A percentile compares a stretch with the other conserved stretches of the same genome.
Evolutionary conservation across 2,329 filamentous ascomycete species (phyloP).

Genomic region (Fusarium mexicanum): DNA sequence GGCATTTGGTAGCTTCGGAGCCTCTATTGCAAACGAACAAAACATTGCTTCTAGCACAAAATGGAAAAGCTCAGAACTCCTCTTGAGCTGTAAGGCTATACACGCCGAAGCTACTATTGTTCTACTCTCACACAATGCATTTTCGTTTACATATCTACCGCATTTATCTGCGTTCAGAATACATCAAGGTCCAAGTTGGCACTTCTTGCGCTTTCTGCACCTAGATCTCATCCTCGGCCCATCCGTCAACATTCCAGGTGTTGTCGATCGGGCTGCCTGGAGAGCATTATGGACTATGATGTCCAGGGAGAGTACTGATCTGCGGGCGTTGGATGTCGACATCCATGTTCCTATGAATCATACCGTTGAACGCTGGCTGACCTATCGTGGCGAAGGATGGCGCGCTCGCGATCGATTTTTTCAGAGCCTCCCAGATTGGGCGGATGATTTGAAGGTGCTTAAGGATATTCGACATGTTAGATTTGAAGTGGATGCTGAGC

Average conservation of each 20-base stretch:
- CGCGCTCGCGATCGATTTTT: neutral
- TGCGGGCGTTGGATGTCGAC: neutral
- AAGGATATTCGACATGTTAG: fast-evolving
- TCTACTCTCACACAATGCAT: neutral
- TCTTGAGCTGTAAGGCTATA: neutral
- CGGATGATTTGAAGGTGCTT: neutral
- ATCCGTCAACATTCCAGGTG: neutral
- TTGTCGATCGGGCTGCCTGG: neutral
- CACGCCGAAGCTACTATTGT: fast-evolving
- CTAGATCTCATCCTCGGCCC: neutral
- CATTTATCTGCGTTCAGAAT: neutral
- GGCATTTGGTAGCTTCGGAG: neutral
- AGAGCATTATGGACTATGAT: neutral
- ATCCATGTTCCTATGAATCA: neutral
- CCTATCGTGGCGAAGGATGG: neutral
- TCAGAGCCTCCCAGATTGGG: neutral
- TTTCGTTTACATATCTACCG: neutral
- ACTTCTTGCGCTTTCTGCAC: neutral
- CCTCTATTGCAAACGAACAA: neutral
- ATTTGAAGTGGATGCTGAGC: neutral
- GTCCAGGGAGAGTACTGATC: neutral
- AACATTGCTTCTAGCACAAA: fast-evolving
- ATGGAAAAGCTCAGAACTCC: neutral
- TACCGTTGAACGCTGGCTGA: neutral
- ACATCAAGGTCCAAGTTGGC: neutral